Evolutionary conservation across 495 filamentous ascomycete genomes (phyloP).

Genomic region (Penicillium arizonense): DNA sequence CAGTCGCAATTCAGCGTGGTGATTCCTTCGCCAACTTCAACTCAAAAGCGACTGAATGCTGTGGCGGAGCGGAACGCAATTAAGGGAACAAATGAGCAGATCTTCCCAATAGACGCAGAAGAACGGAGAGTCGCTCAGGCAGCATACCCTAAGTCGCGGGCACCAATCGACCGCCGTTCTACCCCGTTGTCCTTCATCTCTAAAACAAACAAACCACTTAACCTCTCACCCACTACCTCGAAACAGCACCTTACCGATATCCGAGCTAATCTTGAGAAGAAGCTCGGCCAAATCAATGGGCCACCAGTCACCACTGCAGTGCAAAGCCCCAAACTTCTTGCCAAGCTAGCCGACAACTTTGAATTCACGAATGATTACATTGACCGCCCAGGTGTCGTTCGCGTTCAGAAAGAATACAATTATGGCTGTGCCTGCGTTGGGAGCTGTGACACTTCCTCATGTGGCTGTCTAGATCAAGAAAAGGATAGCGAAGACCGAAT

Average conservation of each 20-base stretch:
- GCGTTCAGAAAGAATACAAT: conserved; percentile 34
- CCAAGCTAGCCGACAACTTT: conserved; percentile 32
- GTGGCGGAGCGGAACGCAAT: not conserved
- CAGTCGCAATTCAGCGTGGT: conserved; percentile 17
- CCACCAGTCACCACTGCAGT: conserved; percentile 24
- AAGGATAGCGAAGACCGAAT: conserved; percentile 33
- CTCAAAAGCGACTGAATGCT: conserved; percentile 12
- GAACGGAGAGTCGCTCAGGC: conserved; percentile 15
- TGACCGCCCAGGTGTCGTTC: conserved; percentile 32
- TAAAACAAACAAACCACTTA: not conserved
- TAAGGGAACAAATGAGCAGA: conserved; percentile 18
- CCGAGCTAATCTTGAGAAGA: conserved; percentile 19
- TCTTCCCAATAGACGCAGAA: conserved; percentile 27
- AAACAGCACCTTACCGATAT: conserved; percentile 4
- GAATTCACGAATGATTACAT: conserved; percentile 44
- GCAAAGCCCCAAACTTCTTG: conserved; percentile 20
- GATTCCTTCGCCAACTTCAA: conserved; percentile 24
- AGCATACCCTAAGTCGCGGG: conserved; percentile 18
- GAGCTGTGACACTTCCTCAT: conserved; percentile 32
- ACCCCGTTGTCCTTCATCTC: conserved; percentile 3
- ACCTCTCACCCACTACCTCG: not conserved
- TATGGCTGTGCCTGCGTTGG: conserved; percentile 38
- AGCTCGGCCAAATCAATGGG: conserved; percentile 26
- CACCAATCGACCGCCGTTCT: conserved; percentile 16
- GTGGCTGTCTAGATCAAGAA: conserved; percentile 39